Base-by-base conservation (phyloP, 805 yeast genomes). In the Candida nanaspora region DNA sequence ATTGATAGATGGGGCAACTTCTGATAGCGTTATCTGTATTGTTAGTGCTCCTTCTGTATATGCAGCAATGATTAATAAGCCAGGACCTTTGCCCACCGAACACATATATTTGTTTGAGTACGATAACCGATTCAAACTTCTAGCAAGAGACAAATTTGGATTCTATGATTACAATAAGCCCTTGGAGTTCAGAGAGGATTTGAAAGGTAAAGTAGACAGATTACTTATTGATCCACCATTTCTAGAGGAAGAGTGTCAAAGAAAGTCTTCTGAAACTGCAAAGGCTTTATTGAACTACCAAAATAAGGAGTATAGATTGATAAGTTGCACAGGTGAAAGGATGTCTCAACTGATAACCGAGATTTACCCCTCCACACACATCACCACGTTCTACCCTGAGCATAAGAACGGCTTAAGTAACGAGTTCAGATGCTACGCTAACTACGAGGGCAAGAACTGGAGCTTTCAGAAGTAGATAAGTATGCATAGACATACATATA, bases 11-110 rank as follows among this genome's bases (percentile, higher is more conserved):
- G 93, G 86, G 7, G 93, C 94, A 1, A 83, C 80, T 48, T 72
- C 71, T 40, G 69, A 74, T 30, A 84, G 94, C 0, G 79, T 78
- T 1, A 71, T 88, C 34, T 85, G 83, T 38, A 72, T 88, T 40
- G 86, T 84, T 2, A 79, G 89, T 63, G 96, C 96, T 2, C 96
- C 97, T 16, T 84, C 96, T 0, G 96, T 86, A 3, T 88, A 82
- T 62, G 94, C 95, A 1, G 93, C 91, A 0, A 74, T 87, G 34
- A 72, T 70, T 46, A 73, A 74, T 43, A 68, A 74, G 39, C 75
- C 77, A 4, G 58, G 59, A 8, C 65, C 68, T 4, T 48, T 83
- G 29, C 89, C 89, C 30, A 85, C 87, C 0, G 52, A 77, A 40
- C 74, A 82, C 38, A 80, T 87, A 16, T 85, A 83, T 55, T 66